Evolutionary conservation across 306 rosid species (phyloP), one percentile per base, ranked within the genome.

Genomic region (Bauhinia variegata): DNA sequence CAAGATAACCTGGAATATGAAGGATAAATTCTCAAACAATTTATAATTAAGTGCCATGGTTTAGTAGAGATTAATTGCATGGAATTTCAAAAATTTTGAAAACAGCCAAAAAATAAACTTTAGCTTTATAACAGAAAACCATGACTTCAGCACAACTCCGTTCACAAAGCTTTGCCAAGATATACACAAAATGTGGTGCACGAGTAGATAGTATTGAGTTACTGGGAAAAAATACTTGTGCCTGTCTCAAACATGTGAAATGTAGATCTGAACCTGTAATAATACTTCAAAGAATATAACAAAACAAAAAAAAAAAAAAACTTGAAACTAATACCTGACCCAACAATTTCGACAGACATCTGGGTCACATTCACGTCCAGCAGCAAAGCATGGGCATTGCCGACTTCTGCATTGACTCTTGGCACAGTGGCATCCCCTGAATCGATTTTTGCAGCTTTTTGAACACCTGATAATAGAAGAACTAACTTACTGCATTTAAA

Each of bases 261-360:
- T 16, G 68, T 62, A 68, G 60, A 74, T 43, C 15, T 9, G 19
- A 54, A 61, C 17, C 49, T 49, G 48, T 38, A 54, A 53, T 65
- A 28, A 61, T 54, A 41, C 44, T 33, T 30, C n/a, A 61, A 36
- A 52, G 46, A 57, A 16, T 53, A 52, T 51, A 55, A 55, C 19
- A 48, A 58, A 31, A 53, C 18, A n/a, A n/a, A n/a, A n/a, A n/a
- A n/a, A n/a, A n/a, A n/a, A n/a, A n/a, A n/a, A n/a, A n/a, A 53
- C 42, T 73, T 34, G 62, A 43, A 34, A 52, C 63, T 68, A 55
- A 61, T 82, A 92, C 97, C 97, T 84, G 56, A 89, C 76, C 96
- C 97, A 93, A 84, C 98, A 92, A 81, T 92, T 87, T 58, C 84
- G 83, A 73, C 98, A 92, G 37, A 92, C 96, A 79, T 92, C 96